These are phyloP conservation scores for Kurtzmaniella quercitrusa DNA, from an alignment of 1,139 yeast genomes.

Conservation along the genomic window DNA sequence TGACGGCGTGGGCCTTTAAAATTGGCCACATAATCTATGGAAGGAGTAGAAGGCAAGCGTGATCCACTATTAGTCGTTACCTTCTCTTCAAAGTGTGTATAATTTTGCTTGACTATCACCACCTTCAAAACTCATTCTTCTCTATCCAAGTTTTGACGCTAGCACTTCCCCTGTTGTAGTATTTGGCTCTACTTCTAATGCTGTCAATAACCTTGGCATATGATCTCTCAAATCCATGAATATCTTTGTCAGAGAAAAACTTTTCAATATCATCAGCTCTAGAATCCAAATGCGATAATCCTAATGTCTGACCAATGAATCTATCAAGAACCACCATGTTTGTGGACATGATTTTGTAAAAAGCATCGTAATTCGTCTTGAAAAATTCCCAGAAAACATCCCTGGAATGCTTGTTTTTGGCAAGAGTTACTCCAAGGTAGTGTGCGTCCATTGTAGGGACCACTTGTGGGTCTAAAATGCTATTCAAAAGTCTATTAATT, in stretches of 20 bases:
- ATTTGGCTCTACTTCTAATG: slow-evolving; percentile 42
- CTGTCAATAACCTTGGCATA: slow-evolving; percentile 52
- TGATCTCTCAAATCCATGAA: slow-evolving; percentile 59
- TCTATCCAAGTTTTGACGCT: slow-evolving; percentile 24
- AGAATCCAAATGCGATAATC: slow-evolving; percentile 36
- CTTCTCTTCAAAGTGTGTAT: too few species aligned
- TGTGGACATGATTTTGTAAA: slow-evolving; percentile 45
- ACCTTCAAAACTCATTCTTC: slow-evolving; percentile 7
- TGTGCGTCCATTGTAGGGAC: slow-evolving; percentile 73
- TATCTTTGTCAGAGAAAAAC: slow-evolving; percentile 54
- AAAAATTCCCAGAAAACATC: slow-evolving; percentile 53
- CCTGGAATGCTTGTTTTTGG: slow-evolving; percentile 48
- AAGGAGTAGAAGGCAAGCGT: not conserved
- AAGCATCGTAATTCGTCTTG: slow-evolving; percentile 46
- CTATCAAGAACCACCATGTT: slow-evolving; percentile 65
- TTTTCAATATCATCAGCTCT: slow-evolving; percentile 38
- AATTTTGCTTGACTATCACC: too few species aligned
- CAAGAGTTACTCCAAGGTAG: slow-evolving; percentile 49
- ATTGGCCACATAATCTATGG: too few species aligned
- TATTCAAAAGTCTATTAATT: slow-evolving; percentile 32
- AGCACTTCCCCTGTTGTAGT: slow-evolving; percentile 38
- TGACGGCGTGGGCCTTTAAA: not conserved
- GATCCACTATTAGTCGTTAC: too few species aligned
- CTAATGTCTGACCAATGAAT: slow-evolving; percentile 50
- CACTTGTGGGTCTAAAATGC: slow-evolving; percentile 35